Evolutionary conservation across 768 basidiomycete species (phyloP).

Genomic region (Boletellus ananiceps): DNA sequence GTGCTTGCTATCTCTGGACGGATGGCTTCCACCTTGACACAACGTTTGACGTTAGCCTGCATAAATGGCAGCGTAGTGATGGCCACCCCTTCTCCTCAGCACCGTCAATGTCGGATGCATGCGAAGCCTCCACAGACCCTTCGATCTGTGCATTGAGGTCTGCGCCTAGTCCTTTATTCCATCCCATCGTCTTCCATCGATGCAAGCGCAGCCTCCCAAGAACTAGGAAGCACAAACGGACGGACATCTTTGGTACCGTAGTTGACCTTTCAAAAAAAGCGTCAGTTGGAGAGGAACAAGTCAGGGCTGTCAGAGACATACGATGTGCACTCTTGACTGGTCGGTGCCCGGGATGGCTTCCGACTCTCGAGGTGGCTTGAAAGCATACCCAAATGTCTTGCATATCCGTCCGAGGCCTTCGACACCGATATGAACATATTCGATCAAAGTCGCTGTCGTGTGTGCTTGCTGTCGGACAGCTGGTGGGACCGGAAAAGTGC

Average conservation of each 20-base stretch:
- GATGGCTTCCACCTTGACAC: constrained; percentile 38
- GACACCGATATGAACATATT: constrained; percentile 54
- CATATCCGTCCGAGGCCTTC: constrained; percentile 64
- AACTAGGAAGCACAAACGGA: constrained; percentile 34
- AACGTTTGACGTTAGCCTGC: not conserved
- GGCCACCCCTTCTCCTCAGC: constrained; percentile 24
- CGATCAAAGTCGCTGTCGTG: constrained; percentile 49
- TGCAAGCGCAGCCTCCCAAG: constrained; percentile 33
- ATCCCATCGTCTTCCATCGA: constrained; percentile 72
- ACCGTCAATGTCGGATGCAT: constrained; percentile 23
- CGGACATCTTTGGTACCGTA: constrained; percentile 27
- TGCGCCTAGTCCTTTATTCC: constrained; percentile 90
- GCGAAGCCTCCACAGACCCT: constrained; percentile 51
- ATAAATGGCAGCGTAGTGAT: not conserved
- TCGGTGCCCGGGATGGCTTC: constrained; percentile 34
- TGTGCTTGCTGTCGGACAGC: constrained; percentile 10
- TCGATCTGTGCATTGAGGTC: constrained; percentile 74
- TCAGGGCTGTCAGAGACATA: constrained; percentile 26
- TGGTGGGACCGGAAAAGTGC: constrained; percentile 11
- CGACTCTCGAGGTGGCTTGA: constrained; percentile 43
- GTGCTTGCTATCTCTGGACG: constrained; percentile 30
- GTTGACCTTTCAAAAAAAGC: constrained; percentile 19
- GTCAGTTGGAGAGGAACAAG: constrained; percentile 11
- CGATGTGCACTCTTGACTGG: constrained; percentile 47
- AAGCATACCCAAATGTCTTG: constrained; percentile 57